These are phyloP conservation scores for Periconia macrospinosa DNA, from an alignment of 2,329 filamentous ascomycete species.

Conservation along the genomic window DNA sequence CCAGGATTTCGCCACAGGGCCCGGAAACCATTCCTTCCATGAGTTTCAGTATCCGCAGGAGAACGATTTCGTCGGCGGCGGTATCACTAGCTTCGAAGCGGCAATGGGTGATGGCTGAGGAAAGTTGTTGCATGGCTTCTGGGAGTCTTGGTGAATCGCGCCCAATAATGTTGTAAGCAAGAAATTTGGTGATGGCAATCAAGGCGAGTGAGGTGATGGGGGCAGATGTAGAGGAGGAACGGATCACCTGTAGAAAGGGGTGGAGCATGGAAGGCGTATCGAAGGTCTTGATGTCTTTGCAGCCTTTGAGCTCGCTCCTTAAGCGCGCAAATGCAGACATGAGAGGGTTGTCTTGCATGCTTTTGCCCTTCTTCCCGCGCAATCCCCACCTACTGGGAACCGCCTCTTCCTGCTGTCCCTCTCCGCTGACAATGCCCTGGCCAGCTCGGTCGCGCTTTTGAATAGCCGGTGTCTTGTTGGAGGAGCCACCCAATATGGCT, in stretches of 20 bases:
- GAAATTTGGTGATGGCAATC: conserved; percentile 92
- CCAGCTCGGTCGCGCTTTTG: conserved; percentile 39
- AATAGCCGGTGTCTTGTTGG: conserved; percentile 47
- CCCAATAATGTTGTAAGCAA: conserved; percentile 90
- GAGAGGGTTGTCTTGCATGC: conserved; percentile 94
- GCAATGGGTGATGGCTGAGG: conserved; percentile 94
- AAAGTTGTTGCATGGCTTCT: conserved; percentile 90
- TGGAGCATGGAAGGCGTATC: conserved; percentile 88
- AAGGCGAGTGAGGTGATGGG: conserved; percentile 94
- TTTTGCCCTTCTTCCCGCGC: conserved; percentile 92
- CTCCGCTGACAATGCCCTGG: conserved; percentile 36
- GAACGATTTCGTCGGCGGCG: conserved; percentile 90
- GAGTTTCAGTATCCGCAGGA: conserved; percentile 89
- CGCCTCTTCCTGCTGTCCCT: conserved; percentile 54
- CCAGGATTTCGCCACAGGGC: conserved; percentile 87
- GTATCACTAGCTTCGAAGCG: conserved; percentile 96
- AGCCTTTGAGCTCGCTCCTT: conserved; percentile 81
- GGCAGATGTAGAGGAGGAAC: conserved; percentile 92
- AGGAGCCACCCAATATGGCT: conserved; percentile 81
- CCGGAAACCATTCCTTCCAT: conserved; percentile 99
- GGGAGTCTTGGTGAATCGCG: conserved; percentile 82
- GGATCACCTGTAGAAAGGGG: conserved; percentile 94
- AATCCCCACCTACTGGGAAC: conserved; percentile 88
- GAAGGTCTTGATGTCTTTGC: conserved; percentile 86
- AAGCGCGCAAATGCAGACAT: conserved; percentile 93